phyloP scores from a whole-genome alignment of 768 basidiomycete species.

The Boletus eberwhitei region DNA sequence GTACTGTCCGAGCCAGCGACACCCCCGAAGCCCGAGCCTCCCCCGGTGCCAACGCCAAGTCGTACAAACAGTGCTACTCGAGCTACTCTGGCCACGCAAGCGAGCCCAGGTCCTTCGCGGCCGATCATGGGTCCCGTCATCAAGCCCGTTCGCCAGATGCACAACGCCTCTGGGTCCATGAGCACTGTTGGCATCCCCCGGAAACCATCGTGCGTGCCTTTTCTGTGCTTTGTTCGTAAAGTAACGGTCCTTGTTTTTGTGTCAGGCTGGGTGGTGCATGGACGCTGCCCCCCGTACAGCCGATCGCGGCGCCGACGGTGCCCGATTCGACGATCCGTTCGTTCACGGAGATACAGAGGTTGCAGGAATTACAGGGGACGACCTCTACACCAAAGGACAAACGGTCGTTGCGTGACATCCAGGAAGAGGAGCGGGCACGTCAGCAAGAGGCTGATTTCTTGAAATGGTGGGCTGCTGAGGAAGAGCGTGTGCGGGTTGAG shows the following conservation, averaged over 20 bases:
- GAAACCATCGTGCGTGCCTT: conserved; percentile 47
- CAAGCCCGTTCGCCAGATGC: conserved; percentile 50
- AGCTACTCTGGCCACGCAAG: conserved; percentile 21
- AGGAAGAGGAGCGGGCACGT: conserved; percentile 72
- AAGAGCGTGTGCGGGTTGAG: conserved; percentile 62
- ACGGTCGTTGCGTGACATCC: conserved; percentile 75
- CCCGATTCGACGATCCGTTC: conserved; percentile 43
- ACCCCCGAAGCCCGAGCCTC: conserved; percentile 1
- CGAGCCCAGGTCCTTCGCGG: conserved; percentile 28
- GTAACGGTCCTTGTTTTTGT: not conserved
- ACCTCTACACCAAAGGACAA: conserved; percentile 43
- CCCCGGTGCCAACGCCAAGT: not conserved
- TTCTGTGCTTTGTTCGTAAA: not conserved
- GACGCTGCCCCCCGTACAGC: conserved; percentile 53
- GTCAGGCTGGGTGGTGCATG: conserved; percentile 50
- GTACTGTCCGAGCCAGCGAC: conserved; percentile 8
- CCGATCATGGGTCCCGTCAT: conserved; percentile 58
- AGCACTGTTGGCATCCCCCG: conserved; percentile 28
- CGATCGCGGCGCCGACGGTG: conserved; percentile 35
- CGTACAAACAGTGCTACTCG: conserved; percentile 7
- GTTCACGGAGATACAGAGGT: conserved; percentile 80
- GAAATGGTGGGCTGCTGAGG: conserved; percentile 87
- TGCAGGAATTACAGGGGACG: conserved; percentile 57
- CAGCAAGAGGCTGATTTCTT: conserved; percentile 77
- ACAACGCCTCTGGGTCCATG: conserved; percentile 25